Conservation (phyloP, 2,329 filamentous ascomycete genomes). For the Aspergillus alliaceus region DNA sequence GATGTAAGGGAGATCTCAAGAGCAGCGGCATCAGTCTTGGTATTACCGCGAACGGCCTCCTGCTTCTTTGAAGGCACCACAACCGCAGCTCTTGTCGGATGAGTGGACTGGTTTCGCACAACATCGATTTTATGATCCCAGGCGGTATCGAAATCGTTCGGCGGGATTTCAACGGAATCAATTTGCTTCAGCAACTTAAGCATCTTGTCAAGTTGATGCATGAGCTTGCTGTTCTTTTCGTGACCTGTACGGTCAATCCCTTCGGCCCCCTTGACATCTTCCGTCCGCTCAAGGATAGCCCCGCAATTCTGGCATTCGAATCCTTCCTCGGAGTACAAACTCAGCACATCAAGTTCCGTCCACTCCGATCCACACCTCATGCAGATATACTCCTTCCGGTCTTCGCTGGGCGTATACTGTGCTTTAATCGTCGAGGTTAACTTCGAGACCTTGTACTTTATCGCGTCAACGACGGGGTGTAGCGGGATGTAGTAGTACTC, state of each 20-base stretch:
- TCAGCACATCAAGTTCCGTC: constrained; percentile 85
- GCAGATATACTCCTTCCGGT: constrained; percentile 92
- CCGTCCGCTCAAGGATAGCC: constrained; percentile 44
- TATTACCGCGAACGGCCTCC: constrained; percentile 41
- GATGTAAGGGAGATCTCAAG: constrained; percentile 53
- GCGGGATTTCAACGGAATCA: constrained; percentile 47
- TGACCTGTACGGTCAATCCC: constrained; percentile 48
- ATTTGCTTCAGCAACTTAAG: constrained; percentile 50
- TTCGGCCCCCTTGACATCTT: constrained; percentile 45
- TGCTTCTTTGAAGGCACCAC: constrained; percentile 41
- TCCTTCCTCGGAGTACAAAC: constrained; percentile 65
- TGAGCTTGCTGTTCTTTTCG: constrained; percentile 51
- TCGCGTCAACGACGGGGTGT: constrained; percentile 88
- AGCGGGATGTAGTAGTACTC: constrained; percentile 99
- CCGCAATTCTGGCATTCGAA: constrained; percentile 84
- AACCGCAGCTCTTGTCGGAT: constrained; percentile 43
- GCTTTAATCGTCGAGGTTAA: constrained; percentile 87
- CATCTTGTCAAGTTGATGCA: constrained; percentile 49
- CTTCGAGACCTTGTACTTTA: constrained; percentile 89
- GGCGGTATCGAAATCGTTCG: constrained; percentile 50
- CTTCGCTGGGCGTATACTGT: constrained; percentile 73
- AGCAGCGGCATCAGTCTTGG: constrained; percentile 45
- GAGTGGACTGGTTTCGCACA: constrained; percentile 42
- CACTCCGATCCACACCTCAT: constrained; percentile 78
- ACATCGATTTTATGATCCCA: constrained; percentile 51